Conservation (phyloP, 2,329 filamentous ascomycete genomes). For the Aspergillus novofumigatus region DNA sequence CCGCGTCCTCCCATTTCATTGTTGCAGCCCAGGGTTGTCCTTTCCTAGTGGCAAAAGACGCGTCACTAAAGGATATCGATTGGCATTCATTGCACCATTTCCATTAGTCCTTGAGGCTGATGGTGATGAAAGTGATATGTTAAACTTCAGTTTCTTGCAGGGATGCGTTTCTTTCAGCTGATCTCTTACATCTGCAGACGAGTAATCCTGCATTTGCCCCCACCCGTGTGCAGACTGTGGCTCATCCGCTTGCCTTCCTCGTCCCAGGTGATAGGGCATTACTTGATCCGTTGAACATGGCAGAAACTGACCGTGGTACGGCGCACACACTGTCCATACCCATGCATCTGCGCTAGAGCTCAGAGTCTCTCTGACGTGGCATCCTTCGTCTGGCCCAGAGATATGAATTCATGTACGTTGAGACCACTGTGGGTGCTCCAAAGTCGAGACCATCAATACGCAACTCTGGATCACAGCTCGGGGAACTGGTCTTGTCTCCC, state of each 20-base stretch:
- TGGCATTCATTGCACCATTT: constrained; percentile 23
- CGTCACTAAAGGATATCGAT: constrained; percentile 29
- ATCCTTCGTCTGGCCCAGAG: constrained; percentile 29
- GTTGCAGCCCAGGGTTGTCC: constrained; percentile 23
- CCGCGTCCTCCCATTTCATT: constrained; percentile 27
- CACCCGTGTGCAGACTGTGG: constrained; percentile 35
- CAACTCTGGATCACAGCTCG: constrained; percentile 4
- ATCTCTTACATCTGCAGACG: constrained; percentile 38
- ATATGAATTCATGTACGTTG: constrained; percentile 21
- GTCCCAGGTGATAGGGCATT: constrained; percentile 30
- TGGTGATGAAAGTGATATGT: constrained; percentile 16
- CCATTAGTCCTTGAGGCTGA: constrained; percentile 9
- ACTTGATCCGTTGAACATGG: constrained; percentile 27
- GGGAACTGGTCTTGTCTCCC: background rate
- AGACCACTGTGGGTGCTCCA: constrained; percentile 21
- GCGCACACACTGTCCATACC: constrained; percentile 30
- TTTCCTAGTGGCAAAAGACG: constrained; percentile 27
- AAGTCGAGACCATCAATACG: constrained; percentile 21
- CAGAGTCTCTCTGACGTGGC: constrained; percentile 40
- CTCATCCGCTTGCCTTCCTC: constrained; percentile 22
- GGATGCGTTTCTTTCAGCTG: constrained; percentile 37
- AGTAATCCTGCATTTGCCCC: constrained; percentile 35
- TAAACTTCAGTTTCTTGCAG: constrained; percentile 14
- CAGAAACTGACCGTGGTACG: constrained; percentile 32
- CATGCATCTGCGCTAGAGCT: constrained; percentile 38